Conservation (phyloP, 495 filamentous ascomycete genomes). For the Aspergillus ellipticus region DNA sequence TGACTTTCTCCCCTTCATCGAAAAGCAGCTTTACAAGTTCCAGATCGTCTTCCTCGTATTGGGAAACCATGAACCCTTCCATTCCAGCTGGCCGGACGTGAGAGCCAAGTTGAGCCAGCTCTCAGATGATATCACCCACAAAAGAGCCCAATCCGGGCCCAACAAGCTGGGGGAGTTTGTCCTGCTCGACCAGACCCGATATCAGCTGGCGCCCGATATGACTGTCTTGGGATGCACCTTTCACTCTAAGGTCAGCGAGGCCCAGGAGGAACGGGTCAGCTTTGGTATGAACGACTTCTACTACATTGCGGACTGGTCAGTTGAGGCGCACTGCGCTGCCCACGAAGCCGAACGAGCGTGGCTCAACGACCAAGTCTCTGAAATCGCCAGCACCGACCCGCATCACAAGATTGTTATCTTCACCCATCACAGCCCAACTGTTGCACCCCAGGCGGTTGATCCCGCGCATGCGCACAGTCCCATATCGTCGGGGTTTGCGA, state of each 20-base stretch:
- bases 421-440: constrained; percentile 51
- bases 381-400: constrained; percentile 30
- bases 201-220: constrained; percentile 29
- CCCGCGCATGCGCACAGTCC: constrained; percentile 38
- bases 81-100: constrained; percentile 35
- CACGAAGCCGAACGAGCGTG: constrained; percentile 44
- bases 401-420: constrained; percentile 43
- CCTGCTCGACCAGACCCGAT: constrained; percentile 42
- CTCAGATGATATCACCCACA: constrained; percentile 13
- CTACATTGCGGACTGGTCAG: constrained; percentile 42
- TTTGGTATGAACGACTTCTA: constrained; percentile 48
- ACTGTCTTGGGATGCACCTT: constrained; percentile 47
- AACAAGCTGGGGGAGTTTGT: constrained; percentile 38
- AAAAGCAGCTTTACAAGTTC: constrained; percentile 42
- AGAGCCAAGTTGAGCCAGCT: constrained; percentile 22
- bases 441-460: constrained; percentile 32
- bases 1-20: constrained; percentile 41
- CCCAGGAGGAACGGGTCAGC: constrained; percentile 22
- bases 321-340: constrained; percentile 37
- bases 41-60: constrained; percentile 47
- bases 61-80: constrained; percentile 57
- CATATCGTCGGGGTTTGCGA: constrained; percentile 41
- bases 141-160: neutral
- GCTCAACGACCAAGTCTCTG: constrained; percentile 46
- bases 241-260: constrained; percentile 20